phyloP scores from a whole-genome alignment of 352 stramenopile species.

The Pythium apleroticum region DNA sequence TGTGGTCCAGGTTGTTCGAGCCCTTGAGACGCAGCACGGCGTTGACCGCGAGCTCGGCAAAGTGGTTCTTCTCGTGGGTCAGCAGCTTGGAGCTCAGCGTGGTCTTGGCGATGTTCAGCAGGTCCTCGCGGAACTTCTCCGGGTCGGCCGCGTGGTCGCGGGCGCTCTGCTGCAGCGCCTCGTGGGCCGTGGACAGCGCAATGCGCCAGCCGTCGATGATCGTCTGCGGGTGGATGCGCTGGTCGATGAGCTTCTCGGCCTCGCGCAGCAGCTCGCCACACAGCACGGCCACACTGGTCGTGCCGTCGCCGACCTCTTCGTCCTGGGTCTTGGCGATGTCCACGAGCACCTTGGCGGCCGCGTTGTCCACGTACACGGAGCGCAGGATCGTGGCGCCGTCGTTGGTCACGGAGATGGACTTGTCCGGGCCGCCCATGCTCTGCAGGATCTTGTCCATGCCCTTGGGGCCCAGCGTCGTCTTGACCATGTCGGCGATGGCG shows the following conservation, averaged over 20 bases:
- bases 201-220: conserved; percentile 98
- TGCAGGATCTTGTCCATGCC: conserved; percentile 99
- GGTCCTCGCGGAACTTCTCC: conserved; percentile 92
- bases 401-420: conserved; percentile 96
- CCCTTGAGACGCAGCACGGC: conserved; percentile 96
- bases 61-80: conserved; percentile 98
- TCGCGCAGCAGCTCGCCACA: conserved; percentile 97
- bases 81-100: conserved; percentile 99
- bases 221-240: conserved; percentile 97
- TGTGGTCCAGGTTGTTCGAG: conserved; percentile 97
- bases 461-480: conserved; percentile 99
- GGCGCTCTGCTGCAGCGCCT: conserved; percentile 87
- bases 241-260: conserved; percentile 95
- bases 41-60: conserved; percentile 95
- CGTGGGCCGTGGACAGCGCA: conserved; percentile 83
- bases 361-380: conserved; percentile 97
- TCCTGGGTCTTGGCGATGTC: conserved; percentile 99
- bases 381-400: conserved; percentile 99
- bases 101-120: conserved; percentile 97
- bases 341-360: conserved; percentile 98
- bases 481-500: conserved; percentile 99
- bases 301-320: conserved; percentile 99
- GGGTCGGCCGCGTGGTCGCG: conserved; percentile 79
- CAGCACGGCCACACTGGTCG: conserved; percentile 95
- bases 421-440: conserved; percentile 82